Base-by-base conservation (phyloP, 176 grass and related monocot species). In the Avena sativa region DNA sequence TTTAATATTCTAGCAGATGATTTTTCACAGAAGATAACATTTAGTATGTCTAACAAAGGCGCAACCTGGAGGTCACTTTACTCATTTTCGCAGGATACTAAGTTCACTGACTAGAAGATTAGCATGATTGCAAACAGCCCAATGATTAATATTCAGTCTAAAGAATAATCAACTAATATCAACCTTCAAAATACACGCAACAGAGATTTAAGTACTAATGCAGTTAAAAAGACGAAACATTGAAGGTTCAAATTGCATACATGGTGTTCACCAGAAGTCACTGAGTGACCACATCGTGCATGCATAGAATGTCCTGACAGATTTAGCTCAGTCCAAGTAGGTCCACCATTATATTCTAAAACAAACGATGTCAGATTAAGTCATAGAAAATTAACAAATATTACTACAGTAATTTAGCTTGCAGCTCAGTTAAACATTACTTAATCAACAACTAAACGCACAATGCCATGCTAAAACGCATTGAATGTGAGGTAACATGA, bases 241-340 rank as follows among this genome's bases (percentile, higher is more conserved):
- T 34, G 75, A 48, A 11, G 50, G 48, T 74, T 64, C 10, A 89
- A 87, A 78, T 83, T 61, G 86, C 82, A 85, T 95, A 98, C 93
- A 93, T 98, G 91, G 71, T 91, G 93, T 70, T 93, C 95, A 87
- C 89, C 91, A 85, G 93, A 98, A 60, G 95, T 93, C 80, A 98
- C 80, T 81, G 95, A 93, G 88, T 98, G 95, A 55, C 95, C 95
- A 56, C 93, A 98, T 58, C 95, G 78, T 53, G 95, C 77, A 49
- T 93, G 78, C 19, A 93, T 91, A 50, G 86, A 76, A 85, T 98
- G 95, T 43, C 95, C 93, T 21, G 95, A 93, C 59, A 95, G 93
- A 80, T 89, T 98, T 76, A 98, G 79, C 71, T 98, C 93, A 73
- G 95, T 95, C 93, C 95, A 98, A 59, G 87, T 93, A 66, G 93